These are phyloP conservation scores for Capronia americana DNA, from an alignment of 2,329 filamentous ascomycete species.

Conservation along the genomic window DNA sequence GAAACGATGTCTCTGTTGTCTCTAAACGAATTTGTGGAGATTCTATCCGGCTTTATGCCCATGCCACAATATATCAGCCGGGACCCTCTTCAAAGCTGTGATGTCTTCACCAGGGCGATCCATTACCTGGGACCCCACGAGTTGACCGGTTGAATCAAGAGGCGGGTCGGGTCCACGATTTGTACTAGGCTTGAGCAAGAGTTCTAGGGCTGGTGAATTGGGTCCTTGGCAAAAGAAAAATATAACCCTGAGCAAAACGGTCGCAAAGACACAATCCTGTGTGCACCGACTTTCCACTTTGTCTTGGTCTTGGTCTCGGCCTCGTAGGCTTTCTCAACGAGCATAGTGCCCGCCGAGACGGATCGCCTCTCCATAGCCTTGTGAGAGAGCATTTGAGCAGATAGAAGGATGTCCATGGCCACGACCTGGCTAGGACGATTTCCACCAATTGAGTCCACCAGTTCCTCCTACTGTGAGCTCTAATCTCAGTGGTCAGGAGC, in stretches of 20 bases:
- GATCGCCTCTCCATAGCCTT: neutral
- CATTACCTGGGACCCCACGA: neutral
- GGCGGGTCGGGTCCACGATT: too few species aligned
- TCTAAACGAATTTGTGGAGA: neutral
- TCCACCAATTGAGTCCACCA: slow-evolving; percentile 15
- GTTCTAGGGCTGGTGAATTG: neutral
- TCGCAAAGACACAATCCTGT: neutral
- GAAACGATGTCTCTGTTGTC: neutral
- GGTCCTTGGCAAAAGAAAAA: neutral
- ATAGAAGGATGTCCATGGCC: neutral
- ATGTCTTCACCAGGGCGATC: neutral
- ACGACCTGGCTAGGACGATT: slow-evolving; percentile 7
- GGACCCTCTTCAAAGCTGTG: neutral
- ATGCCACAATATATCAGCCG: neutral
- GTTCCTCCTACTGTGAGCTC: neutral
- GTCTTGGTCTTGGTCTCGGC: too few species aligned
- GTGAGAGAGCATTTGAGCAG: neutral
- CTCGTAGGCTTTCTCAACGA: too few species aligned
- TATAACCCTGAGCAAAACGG: neutral
- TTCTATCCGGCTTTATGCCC: neutral
- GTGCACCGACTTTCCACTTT: neutral
- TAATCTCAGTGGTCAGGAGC: neutral
- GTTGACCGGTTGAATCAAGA: neutral
- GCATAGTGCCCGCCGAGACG: neutral
- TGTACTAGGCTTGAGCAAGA: too few species aligned